A percentile compares a stretch with the other conserved stretches of the same genome.
phyloP scores from a whole-genome alignment of 495 filamentous ascomycete genomes.

The Hyaloscypha hepaticicola region DNA sequence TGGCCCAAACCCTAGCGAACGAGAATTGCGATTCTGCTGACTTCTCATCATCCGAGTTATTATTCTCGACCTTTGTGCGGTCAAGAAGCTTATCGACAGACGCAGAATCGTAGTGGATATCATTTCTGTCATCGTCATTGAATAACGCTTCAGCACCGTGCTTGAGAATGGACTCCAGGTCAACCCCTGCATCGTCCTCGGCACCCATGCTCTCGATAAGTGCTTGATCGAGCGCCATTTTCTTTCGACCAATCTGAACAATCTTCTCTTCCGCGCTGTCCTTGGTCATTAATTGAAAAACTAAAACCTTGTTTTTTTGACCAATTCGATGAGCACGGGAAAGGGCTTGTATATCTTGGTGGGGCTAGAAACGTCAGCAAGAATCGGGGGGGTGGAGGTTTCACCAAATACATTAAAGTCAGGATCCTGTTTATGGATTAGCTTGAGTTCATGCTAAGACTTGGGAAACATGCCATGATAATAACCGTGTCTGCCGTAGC shows the following conservation, averaged over 20 bases:
- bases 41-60: conserved; percentile 54
- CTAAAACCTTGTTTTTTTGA: conserved; percentile 91
- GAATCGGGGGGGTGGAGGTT: background rate
- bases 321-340: conserved; percentile 95
- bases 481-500: conserved; percentile 98
- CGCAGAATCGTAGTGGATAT: conserved; percentile 73
- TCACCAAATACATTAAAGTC: conserved; percentile 69
- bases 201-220: conserved; percentile 87
- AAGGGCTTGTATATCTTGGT: conserved; percentile 94
- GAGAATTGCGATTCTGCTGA: conserved; percentile 77
- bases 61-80: conserved; percentile 76
- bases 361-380: conserved; percentile 48
- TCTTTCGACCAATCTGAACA: conserved; percentile 91
- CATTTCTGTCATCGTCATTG: conserved; percentile 62
- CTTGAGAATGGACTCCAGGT: conserved; percentile 84
- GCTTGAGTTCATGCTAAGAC: background rate
- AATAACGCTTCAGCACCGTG: conserved; percentile 88
- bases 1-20: conserved; percentile 90
- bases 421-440: conserved; percentile 55
- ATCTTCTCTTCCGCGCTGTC: conserved; percentile 92
- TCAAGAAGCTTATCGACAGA: conserved; percentile 88
- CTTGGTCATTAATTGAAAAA: conserved; percentile 90
- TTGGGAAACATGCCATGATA: conserved; percentile 55
- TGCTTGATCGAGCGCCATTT: conserved; percentile 89
- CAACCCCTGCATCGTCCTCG: conserved; percentile 68